phyloP scores from a whole-genome alignment of 202 grass and related monocot genomes.

The Thinopyrum obtusiflorum region DNA sequence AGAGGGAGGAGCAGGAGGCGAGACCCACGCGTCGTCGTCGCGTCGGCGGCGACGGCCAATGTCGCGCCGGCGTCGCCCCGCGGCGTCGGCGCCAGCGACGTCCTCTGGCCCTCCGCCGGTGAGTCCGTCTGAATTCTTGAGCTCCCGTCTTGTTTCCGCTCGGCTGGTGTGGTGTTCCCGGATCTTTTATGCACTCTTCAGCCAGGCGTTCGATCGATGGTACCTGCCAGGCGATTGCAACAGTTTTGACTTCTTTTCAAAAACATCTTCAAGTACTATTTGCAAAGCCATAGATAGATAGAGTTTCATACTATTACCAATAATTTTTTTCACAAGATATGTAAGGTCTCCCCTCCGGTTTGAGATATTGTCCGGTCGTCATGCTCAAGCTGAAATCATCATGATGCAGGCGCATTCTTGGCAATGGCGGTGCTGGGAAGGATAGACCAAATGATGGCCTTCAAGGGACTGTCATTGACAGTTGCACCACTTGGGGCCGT shows the following conservation, averaged over 20 bases:
- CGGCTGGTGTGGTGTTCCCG: background rate
- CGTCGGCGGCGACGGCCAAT: slow-evolving; percentile 4
- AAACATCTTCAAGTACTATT: no score
- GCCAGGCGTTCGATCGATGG: no score
- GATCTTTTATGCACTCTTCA: background rate
- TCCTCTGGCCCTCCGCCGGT: slow-evolving; percentile 93
- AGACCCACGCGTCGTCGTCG: slow-evolving; percentile 12
- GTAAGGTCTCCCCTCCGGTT: background rate
- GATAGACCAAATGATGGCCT: slow-evolving; percentile 74
- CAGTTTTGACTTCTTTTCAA: no score
- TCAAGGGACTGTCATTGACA: slow-evolving; percentile 62
- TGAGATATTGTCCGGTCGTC: background rate
- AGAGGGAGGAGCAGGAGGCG: background rate
- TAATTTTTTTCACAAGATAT: background rate
- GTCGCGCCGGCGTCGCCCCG: slow-evolving; percentile 11
- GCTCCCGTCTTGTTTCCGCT: no score
- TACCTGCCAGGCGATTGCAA: no score
- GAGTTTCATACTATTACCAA: background rate
- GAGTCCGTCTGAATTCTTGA: background rate
- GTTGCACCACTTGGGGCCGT: slow-evolving; percentile 90
- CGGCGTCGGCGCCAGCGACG: slow-evolving; percentile 63
- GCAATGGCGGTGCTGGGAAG: slow-evolving; percentile 83
- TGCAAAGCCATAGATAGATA: background rate
- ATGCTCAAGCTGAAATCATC: background rate
- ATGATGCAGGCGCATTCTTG: slow-evolving; percentile 65